Evolutionary conservation across 2,329 filamentous ascomycete genomes (phyloP), one percentile per base, ranked within the genome.

Genomic region (Knufia fluminis): DNA sequence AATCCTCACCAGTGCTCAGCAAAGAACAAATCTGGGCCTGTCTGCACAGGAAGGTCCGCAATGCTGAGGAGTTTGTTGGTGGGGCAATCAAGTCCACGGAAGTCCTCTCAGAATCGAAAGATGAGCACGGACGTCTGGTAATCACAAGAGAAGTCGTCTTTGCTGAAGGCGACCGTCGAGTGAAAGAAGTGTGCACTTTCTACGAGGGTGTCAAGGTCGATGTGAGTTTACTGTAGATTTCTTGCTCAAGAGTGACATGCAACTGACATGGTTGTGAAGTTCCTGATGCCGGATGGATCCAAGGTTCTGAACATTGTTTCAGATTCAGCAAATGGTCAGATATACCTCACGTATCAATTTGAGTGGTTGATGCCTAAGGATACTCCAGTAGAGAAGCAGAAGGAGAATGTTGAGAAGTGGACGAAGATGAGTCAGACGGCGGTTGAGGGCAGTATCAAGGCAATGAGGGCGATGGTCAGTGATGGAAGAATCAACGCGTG

Each of bases 281-380:
- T 63, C 39, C 51, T 56, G 35, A 58, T 61, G 50, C 39, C 47
- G 7, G 48, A 59, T 43, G 57, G 58, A 31, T 59, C 59, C 44
- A 57, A 52, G 42, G 57, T 64, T 12, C 51, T 55, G 39, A 66
- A 66, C 45, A 55, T 64, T 28, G 54, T 67, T 33, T 65, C 61
- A 22, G 57, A 64, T 10, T 65, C 64, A 2, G 54, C 55, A 1
- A 56, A 55, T 8, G 64, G 62, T 4, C 62, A 65, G 7, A 39
- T 70, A n/a, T 65, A 62, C 44, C 58, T 70, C 60, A 70, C 67
- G 1, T 70, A 68, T 56, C 61, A 63, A 2, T 70, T 70, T 52
- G 65, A 69, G 45, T 70, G 66, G 65, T 57, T 60, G 44, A 52
- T 56, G 16, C 49, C 51, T 28, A 51, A 45, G 19, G 45, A 39